Evolutionary conservation across 441 rosid species (phyloP).

Genomic region (Omphalea diandra): DNA sequence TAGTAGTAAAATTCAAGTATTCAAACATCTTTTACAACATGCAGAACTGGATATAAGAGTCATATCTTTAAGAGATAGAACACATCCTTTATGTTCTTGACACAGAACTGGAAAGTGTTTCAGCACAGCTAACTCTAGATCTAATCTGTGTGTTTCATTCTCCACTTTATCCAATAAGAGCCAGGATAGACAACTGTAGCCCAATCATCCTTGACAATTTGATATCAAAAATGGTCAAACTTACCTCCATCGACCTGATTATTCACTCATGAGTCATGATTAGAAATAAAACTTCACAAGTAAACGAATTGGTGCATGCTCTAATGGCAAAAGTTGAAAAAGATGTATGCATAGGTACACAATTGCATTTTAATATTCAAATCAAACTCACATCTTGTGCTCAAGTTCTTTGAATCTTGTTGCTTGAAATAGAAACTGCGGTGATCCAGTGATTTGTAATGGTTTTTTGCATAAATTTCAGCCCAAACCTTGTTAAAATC

Average conservation of each 20-base stretch:
- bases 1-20: neutral
- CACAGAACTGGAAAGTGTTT: too few relatives aligned
- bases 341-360: slow-evolving; percentile 2
- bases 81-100: too few relatives aligned
- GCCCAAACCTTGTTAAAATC: slow-evolving; percentile 99
- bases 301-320: neutral
- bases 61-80: neutral
- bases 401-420: slow-evolving; percentile 97
- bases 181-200: neutral
- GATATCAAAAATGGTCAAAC: neutral
- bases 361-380: slow-evolving; percentile 10
- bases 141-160: neutral
- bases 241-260: neutral
- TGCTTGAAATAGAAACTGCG: slow-evolving; percentile 99
- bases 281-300: neutral
- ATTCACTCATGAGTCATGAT: neutral
- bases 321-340: neutral
- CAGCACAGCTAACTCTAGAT: neutral
- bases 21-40: neutral
- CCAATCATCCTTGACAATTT: slow-evolving; percentile 18
- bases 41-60: neutral
- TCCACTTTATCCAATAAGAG: too few relatives aligned
- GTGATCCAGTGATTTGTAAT: slow-evolving; percentile 98
- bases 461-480: slow-evolving; percentile 92
- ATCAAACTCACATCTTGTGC: slow-evolving; percentile 73